Conservation (phyloP, 495 filamentous ascomycete species). For the Aspergillus bridgeri region DNA sequence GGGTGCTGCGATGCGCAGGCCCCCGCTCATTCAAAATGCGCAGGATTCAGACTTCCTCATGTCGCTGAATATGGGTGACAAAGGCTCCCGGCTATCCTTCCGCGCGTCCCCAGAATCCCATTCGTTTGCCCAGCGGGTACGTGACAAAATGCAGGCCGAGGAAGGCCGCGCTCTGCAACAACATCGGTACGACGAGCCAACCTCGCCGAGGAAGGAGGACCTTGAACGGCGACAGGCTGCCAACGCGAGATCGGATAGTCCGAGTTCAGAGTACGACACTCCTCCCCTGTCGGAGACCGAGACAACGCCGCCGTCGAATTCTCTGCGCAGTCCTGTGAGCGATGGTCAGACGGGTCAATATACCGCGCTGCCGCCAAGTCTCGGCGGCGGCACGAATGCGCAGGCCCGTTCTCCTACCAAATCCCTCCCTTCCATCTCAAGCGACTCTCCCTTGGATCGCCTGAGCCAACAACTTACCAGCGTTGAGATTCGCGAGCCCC, state of each 20-base stretch:
- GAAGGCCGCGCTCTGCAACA: conserved; percentile 68
- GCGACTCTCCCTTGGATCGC: conserved; percentile 6
- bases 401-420: conserved; percentile 17
- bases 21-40: conserved; percentile 28
- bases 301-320: conserved; percentile 24
- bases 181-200: conserved; percentile 32
- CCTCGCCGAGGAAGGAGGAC: conserved; percentile 30
- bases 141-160: conserved; percentile 69
- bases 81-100: conserved; percentile 41
- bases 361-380: conserved; percentile 17
- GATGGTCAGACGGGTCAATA: conserved; percentile 1
- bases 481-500: conserved; percentile 21
- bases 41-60: conserved; percentile 40
- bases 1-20: conserved; percentile 18
- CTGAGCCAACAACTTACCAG: conserved; percentile 18
- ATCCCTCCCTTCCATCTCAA: conserved; percentile 4
- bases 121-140: conserved; percentile 53
- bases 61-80: conserved; percentile 28
- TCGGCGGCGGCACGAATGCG: conserved; percentile 19
- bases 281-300: conserved; percentile 26
- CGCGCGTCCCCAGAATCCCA: conserved; percentile 39
- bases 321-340: conserved; percentile 14
- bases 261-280: conserved; percentile 27
- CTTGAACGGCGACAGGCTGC: conserved; percentile 12
- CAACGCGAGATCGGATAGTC: conserved; percentile 20